Conservation (phyloP, 1,139 yeast species). For the Candida gigantensis region DNA sequence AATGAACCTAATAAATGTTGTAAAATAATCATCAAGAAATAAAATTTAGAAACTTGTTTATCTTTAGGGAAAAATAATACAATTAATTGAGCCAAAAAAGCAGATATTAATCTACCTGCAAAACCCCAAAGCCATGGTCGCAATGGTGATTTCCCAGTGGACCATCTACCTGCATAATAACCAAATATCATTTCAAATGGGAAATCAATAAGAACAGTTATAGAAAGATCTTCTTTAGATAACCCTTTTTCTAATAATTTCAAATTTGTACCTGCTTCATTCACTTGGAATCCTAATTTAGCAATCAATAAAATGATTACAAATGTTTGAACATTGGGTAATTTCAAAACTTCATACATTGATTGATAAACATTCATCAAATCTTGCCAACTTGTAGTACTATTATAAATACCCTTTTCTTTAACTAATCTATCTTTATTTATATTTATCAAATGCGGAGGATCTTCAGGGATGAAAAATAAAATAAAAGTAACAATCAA, state of each 20-base stretch:
- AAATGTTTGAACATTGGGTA: slow-evolving; percentile 76
- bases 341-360: slow-evolving; percentile 74
- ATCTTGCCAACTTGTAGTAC: slow-evolving; percentile 26
- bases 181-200: slow-evolving; percentile 96
- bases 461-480: slow-evolving; percentile 66
- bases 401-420: slow-evolving; percentile 35
- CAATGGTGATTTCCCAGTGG: slow-evolving; percentile 69
- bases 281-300: slow-evolving; percentile 91
- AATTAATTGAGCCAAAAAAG: slow-evolving; percentile 70
- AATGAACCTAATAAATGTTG: slow-evolving; percentile 87
- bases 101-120: slow-evolving; percentile 80
- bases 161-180: slow-evolving; percentile 95
- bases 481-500: slow-evolving; percentile 60
- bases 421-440: slow-evolving; percentile 43
- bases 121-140: slow-evolving; percentile 91
- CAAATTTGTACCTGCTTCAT: slow-evolving; percentile 92
- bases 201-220: slow-evolving; percentile 89
- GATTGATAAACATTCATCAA: slow-evolving; percentile 61
- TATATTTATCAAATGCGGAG: slow-evolving; percentile 45
- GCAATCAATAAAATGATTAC: slow-evolving; percentile 75
- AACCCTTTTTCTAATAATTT: slow-evolving; percentile 92
- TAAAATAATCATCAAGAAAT: slow-evolving; percentile 68
- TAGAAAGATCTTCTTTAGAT: slow-evolving; percentile 88
- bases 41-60: slow-evolving; percentile 46
- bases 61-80: slow-evolving; percentile 70